phyloP scores from a whole-genome alignment of 176 grass and related monocot genomes.

The Panicum miliaceum region DNA sequence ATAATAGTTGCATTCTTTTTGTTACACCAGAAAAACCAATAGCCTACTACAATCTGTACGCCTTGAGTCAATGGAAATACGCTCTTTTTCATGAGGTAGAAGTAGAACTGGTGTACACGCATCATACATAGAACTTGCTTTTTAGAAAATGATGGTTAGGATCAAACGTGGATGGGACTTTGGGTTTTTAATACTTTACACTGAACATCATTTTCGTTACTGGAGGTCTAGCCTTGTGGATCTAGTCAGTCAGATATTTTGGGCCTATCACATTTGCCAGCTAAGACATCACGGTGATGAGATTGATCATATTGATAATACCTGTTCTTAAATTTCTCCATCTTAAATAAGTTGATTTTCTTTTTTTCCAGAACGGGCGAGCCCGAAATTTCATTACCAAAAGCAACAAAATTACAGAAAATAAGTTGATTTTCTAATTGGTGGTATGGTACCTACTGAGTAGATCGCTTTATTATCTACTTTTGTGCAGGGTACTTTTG shows the following conservation, averaged over 20 bases:
- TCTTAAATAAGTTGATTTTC: not conserved
- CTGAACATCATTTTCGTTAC: not conserved
- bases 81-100: not conserved
- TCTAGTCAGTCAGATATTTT: not conserved
- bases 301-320: not conserved
- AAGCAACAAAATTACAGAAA: no score
- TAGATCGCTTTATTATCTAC: not conserved
- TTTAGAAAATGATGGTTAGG: not conserved
- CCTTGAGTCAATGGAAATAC: constrained; percentile 16
- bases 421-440: not conserved
- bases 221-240: not conserved
- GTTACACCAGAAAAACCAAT: not conserved
- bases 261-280: not conserved
- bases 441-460: not conserved
- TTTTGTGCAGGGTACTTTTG: not conserved
- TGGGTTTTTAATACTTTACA: not conserved
- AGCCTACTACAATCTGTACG: not conserved
- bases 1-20: not conserved
- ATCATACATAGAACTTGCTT: not conserved
- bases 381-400: no score
- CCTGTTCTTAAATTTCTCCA: not conserved
- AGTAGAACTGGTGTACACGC: constrained; percentile 13
- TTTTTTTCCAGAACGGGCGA: no score
- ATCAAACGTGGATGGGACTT: not conserved
- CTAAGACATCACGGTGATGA: not conserved